Evolutionary conservation across 768 basidiomycete genomes (phyloP).

Genomic region (Suillus decipiens): DNA sequence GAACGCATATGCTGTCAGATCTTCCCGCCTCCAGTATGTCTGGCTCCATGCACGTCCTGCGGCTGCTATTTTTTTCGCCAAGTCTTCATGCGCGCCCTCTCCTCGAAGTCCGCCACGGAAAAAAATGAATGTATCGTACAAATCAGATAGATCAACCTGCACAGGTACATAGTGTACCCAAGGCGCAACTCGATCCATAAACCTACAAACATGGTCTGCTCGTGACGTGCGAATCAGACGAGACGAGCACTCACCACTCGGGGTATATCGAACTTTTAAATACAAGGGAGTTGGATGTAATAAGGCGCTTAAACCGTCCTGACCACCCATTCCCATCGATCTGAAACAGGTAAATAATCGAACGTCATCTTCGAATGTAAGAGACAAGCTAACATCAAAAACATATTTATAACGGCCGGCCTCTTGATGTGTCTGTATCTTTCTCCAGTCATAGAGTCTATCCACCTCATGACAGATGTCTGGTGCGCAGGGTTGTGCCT

Average conservation of each 20-base stretch:
- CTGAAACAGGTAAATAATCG: conserved; percentile 25
- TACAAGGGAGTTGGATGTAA: conserved; percentile 61
- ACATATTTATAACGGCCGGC: conserved; percentile 64
- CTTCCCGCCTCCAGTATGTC: conserved; percentile 59
- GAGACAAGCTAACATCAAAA: conserved; percentile 45
- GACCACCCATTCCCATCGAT: conserved; percentile 72
- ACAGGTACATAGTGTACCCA: conserved; percentile 80
- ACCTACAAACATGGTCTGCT: conserved; percentile 38
- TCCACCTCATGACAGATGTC: conserved; percentile 47
- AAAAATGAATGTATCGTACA: conserved; percentile 73
- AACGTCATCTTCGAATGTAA: not conserved
- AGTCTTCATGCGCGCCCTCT: conserved; percentile 58
- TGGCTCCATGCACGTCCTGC: conserved; percentile 60
- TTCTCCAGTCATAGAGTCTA: conserved; percentile 51
- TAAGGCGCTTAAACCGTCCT: conserved; percentile 64
- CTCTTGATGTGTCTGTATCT: conserved; percentile 42
- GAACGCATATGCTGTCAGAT: conserved; percentile 59
- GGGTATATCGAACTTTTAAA: conserved; percentile 75
- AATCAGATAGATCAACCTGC: conserved; percentile 61
- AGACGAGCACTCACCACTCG: conserved; percentile 53
- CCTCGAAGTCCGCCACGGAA: conserved; percentile 66
- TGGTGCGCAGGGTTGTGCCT: not conserved
- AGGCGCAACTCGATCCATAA: conserved; percentile 54
- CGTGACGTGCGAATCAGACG: not conserved
- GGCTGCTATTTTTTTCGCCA: conserved; percentile 57